Base-by-base conservation (phyloP, 129 eudicot species). In the Chrysanthemum seticuspe region DNA sequence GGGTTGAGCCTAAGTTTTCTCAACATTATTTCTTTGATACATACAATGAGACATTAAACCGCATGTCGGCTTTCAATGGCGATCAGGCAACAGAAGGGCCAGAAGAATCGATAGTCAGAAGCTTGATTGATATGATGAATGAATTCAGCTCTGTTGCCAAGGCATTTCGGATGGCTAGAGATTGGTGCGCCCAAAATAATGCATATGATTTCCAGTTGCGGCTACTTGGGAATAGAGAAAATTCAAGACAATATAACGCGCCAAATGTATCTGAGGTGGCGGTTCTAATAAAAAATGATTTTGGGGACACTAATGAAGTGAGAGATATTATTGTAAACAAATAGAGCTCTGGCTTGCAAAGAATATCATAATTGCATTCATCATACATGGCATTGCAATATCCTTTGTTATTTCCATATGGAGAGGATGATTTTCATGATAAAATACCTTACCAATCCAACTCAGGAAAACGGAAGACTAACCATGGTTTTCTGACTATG, bases 121-220 rank as follows among this genome's bases (percentile, higher is more conserved):
- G 3, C 64, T 13, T 59, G 10, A 59, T 59, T 21, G 27, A 59
- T 13, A 59, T 59, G 64, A 6, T 59, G 7, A 59, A 59, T 19
- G 31, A 21, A 10, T 6, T 2, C 40, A 59, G 36, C 4, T 21
- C 36, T 6, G 64, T 21, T 19, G n/a, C 36, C 13, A 59, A 59
- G 15, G n/a, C 64, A 8, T 59, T 59, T 10, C 64, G 64, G 2
- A 59, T 59, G 36, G 34, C 64, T 59, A 19, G 64, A 59, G 64
- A 59, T 9, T 21, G 64, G 64, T 19, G 13, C 6, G 1, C 4
- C 23, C 64, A n/a, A 55, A 55, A 51, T 51, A 2, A 27, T 27
- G 0, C 29, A 27, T 27, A 27, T 2, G 29, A 27, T 27, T 27
- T 27, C 29, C 29, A 27, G 29, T 27, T 27, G 29, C 29, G 29